These are phyloP conservation scores for Tylopilus orsonianus DNA, from an alignment of 1,284 basidiomycete species.

Conservation along the genomic window DNA sequence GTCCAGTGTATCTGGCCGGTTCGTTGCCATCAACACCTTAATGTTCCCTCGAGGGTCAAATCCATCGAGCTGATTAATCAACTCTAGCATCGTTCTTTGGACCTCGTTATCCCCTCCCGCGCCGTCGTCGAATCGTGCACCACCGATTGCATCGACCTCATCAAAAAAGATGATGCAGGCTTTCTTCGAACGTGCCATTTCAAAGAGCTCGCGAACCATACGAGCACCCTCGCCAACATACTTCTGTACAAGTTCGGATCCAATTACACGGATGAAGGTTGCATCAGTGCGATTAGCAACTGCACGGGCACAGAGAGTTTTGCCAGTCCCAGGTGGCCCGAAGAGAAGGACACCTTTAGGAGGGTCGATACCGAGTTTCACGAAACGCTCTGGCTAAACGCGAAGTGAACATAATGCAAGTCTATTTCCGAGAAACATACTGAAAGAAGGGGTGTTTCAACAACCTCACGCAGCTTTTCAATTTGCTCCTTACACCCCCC, in stretches of 20 bases:
- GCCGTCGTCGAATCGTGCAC: slow-evolving; percentile 98
- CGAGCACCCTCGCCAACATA: slow-evolving; percentile 99
- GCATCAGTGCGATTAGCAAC: slow-evolving; percentile 99
- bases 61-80: slow-evolving; percentile 98
- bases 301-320: slow-evolving; percentile 97
- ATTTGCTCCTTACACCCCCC: slow-evolving; percentile 99
- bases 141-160: slow-evolving; percentile 97
- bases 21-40: slow-evolving; percentile 99
- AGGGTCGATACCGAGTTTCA: slow-evolving; percentile 97
- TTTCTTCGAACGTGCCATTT: slow-evolving; percentile 99
- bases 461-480: slow-evolving; percentile 98
- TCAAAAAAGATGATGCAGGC: slow-evolving; percentile 99
- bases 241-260: slow-evolving; percentile 98
- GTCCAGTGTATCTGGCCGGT: slow-evolving; percentile 98
- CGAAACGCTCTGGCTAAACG: slow-evolving; percentile 90
- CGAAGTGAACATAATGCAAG: slow-evolving; percentile 17
- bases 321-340: slow-evolving; percentile 97
- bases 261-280: slow-evolving; percentile 99
- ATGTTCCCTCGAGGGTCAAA: slow-evolving; percentile 99
- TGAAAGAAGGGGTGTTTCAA: slow-evolving; percentile 94
- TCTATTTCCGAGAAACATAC: slow-evolving; percentile 47
- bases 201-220: slow-evolving; percentile 98
- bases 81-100: slow-evolving; percentile 98
- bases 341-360: slow-evolving; percentile 98
- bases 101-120: slow-evolving; percentile 99